Base-by-base conservation (phyloP, 129 eudicot genomes). In the Flaveria robusta region DNA sequence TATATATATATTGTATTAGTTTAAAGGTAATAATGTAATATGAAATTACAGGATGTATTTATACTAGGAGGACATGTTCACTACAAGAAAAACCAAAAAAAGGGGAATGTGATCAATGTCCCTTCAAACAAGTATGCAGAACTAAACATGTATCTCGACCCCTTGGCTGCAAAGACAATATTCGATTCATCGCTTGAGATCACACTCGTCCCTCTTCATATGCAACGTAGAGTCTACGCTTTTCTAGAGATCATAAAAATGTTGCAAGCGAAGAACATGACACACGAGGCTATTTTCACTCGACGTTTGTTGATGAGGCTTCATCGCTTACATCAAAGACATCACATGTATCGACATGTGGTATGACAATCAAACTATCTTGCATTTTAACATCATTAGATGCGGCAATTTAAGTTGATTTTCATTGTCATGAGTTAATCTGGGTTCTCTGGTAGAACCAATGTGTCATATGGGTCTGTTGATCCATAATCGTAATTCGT, bases 91-190 rank as follows among this genome's bases (percentile, higher is more conserved):
- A 52, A 77, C 42, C 10, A 23, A 13, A 85, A 68, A 27, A 81
- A 64, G 34, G 97, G 97, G 72, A 91, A 91, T 55, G 87, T 84
- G 12, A 79, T 85, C 54, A 87, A 88, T 75, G 59, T 87, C 69
- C 92, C 88, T 74, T 85, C 85, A 65, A 92, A 89, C 68, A 55
- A 84, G 68, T 86, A 78, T 65, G 91, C 93, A 20, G 97, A 92
- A 74, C 76, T 89, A 39, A 92, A 92, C 72, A 86, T 92, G 91
- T 89, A 87, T 76, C 93, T 92, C n/a, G 96, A 92, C 70, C 90
- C 96, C 39, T 76, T 87, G 76, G 96, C 97, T 41, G 97, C 96
- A 66, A 87, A 89, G 74, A 86, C 77, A 0, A 88, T 92, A 5
- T 63, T 89, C 22, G 88, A 82, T 1, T 89, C 97, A 16, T 85